Evolutionary conservation across 2,329 filamentous ascomycete genomes (phyloP), one percentile per base, ranked within the genome.

Genomic region (Fusarium torreyae): DNA sequence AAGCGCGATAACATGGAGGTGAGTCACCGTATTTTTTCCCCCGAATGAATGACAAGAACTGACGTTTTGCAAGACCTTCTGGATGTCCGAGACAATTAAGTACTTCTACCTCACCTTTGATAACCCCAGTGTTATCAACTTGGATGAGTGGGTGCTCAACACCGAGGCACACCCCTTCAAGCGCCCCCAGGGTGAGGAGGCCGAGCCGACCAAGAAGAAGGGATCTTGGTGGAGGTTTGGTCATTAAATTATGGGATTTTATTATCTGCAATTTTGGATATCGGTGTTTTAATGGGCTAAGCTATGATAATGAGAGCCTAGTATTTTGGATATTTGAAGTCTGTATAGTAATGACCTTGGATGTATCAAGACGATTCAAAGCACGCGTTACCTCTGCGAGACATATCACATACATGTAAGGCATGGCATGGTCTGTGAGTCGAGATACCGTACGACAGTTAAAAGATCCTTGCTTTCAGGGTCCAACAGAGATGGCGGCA

Each of bases 101-200:
- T 94, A 94, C 73, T 93, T 93, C 64, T 94, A 91, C 72, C 79
- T 94, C 58, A 86, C 92, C 18, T 94, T 92, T 70, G 88, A 87
- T 46, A 87, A 91, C 55, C 86, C 89, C 5, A 82, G 85, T 14
- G 75, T 89, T 22, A 81, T 92, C 31, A 91, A 86, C 77, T 79
- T 94, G 73, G 91, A 94, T 76, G 86, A 92, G 9, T 93, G 87
- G 82, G 90, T 93, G 54, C 79, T 90, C 46, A 88, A 88, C 75
- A 88, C 86, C 6, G 86, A 88, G 74, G 86, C 85, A 22, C 86
- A 88, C 71, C 85, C 86, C 1, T 69, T 87, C 18, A 79, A 70
- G 66, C 75, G 79, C 14, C 79, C 79, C 39, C 74, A 57, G 67
- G 62, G 64, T 15, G 64, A 69, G 42, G 55, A 55, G 20, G 31